Conservation (phyloP, 768 basidiomycete species). For the Suillus subluteus region DNA sequence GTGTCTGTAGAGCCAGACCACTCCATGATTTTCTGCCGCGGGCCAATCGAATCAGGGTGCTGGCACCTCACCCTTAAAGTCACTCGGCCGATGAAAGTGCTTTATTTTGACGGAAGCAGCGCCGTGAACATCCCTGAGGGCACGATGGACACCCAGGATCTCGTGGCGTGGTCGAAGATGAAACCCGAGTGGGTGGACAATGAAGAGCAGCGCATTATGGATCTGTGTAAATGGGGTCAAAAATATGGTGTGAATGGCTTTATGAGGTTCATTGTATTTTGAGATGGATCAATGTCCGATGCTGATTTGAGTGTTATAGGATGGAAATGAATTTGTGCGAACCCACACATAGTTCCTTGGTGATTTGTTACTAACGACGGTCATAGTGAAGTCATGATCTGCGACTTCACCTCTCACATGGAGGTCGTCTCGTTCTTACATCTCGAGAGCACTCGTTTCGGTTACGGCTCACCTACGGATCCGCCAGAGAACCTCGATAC, state of each 20-base stretch:
- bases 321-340: constrained; percentile 56
- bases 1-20: constrained; percentile 40
- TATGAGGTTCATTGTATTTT: constrained; percentile 24
- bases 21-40: constrained; percentile 39
- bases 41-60: constrained; percentile 17
- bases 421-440: constrained; percentile 43
- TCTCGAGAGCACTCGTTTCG: constrained; percentile 17
- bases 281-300: background rate
- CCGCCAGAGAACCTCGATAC: background rate
- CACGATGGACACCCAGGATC: constrained; percentile 12
- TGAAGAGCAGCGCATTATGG: constrained; percentile 30
- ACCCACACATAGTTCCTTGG: background rate
- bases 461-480: too few relatives aligned
- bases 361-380: background rate
- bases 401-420: constrained; percentile 46
- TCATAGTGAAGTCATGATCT: constrained; percentile 50
- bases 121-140: constrained; percentile 28
- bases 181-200: constrained; percentile 20
- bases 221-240: constrained; percentile 39
- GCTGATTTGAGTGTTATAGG: constrained; percentile 23
- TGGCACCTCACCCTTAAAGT: constrained; percentile 35
- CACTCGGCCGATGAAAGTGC: constrained; percentile 31
- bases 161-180: constrained; percentile 35
- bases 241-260: constrained; percentile 37
- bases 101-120: constrained; percentile 38